phyloP scores from a whole-genome alignment of 305 asterid genomes.

The Solanum hybrid region DNA sequence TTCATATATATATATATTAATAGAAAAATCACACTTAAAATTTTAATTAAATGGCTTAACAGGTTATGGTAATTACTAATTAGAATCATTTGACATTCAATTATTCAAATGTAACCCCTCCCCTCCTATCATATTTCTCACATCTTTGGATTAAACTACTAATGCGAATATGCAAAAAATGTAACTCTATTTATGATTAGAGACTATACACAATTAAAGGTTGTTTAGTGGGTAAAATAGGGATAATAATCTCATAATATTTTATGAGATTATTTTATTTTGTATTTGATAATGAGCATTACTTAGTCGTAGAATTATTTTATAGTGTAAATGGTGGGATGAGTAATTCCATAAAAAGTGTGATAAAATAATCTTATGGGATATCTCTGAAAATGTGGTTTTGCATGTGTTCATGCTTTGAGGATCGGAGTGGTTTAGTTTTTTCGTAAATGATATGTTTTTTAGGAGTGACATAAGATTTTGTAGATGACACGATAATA shows the following conservation, averaged over 20 bases:
- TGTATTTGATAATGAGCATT: background rate
- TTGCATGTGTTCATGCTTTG: background rate
- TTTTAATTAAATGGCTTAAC: background rate
- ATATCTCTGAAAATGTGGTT: background rate
- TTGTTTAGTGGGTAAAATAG: too few species aligned
- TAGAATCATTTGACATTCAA: background rate
- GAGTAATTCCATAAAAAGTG: too few species aligned
- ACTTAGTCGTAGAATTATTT: background rate
- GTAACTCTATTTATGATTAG: background rate
- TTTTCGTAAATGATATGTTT: background rate
- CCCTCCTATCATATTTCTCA: background rate
- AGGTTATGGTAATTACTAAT: background rate
- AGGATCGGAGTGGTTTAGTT: background rate
- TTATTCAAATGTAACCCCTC: background rate
- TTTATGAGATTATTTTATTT: background rate
- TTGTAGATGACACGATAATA: background rate
- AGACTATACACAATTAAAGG: background rate
- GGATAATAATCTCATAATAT: background rate
- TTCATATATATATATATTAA: background rate
- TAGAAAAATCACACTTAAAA: background rate
- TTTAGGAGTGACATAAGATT: background rate
- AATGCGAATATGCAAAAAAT: background rate
- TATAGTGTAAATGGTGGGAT: background rate
- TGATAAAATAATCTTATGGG: background rate
- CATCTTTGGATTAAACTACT: background rate